These are phyloP conservation scores for Chytridium lagenaria DNA, from an alignment of 371 early-diverging fungal genomes.

Conservation along the genomic window DNA sequence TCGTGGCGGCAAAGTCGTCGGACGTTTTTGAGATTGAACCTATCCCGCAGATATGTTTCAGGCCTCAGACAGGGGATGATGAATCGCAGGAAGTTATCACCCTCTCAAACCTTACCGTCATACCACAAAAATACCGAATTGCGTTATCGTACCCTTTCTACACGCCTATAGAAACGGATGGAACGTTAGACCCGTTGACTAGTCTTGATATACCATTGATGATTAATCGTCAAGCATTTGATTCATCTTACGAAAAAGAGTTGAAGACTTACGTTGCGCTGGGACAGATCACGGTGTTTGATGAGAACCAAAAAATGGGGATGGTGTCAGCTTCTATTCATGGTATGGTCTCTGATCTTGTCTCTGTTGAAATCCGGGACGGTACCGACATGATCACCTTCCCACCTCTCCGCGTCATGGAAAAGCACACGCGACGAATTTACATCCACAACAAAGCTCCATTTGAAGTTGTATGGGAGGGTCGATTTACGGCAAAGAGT, in stretches of 20 bases:
- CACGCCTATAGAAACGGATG: conserved; percentile 51
- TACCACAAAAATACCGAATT: conserved; percentile 48
- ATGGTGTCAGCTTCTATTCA: conserved; percentile 42
- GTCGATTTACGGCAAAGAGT: conserved; percentile 32
- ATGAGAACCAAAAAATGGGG: conserved; percentile 39
- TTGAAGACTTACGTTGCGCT: conserved; percentile 26
- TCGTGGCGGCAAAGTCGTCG: conserved; percentile 33
- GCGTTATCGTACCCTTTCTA: conserved; percentile 51
- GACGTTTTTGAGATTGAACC: conserved; percentile 54
- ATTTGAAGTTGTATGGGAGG: conserved; percentile 54
- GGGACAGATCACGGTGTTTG: conserved; percentile 55
- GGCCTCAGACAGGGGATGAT: conserved; percentile 33
- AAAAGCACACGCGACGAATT: conserved; percentile 43
- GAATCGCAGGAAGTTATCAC: conserved; percentile 51
- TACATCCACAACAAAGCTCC: conserved; percentile 53
- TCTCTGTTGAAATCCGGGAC: conserved; percentile 40
- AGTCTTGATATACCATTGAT: conserved; percentile 51
- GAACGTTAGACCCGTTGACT: conserved; percentile 46
- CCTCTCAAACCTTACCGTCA: conserved; percentile 46
- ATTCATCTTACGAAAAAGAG: conserved; percentile 19
- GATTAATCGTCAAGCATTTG: conserved; percentile 23
- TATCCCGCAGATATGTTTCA: conserved; percentile 46
- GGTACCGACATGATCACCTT: conserved; percentile 44
- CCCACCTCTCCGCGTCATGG: conserved; percentile 46
- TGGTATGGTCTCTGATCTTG: conserved; percentile 46